Evolutionary conservation across 495 filamentous ascomycete genomes (phyloP).

Genomic region (Podospora australis): DNA sequence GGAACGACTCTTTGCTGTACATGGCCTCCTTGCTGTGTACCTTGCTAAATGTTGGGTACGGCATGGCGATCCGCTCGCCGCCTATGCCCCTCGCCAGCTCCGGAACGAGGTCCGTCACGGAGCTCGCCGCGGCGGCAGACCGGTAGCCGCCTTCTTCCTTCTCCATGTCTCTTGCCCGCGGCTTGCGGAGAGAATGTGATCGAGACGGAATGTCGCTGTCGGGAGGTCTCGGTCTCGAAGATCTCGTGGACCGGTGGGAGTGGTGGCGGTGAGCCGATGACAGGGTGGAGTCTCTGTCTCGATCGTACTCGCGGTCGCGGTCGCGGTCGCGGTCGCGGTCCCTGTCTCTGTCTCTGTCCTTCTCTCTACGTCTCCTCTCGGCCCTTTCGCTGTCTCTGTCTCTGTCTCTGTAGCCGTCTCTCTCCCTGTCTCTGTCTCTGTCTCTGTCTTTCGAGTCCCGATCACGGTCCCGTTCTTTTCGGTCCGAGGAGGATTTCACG

Average conservation of each 20-base stretch:
- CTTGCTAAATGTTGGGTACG: slow-evolving; percentile 85
- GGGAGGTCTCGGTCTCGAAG: slow-evolving; percentile 30
- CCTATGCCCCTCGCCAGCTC: slow-evolving; percentile 40
- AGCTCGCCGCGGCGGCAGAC: slow-evolving; percentile 23
- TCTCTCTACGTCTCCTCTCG: slow-evolving; percentile 13
- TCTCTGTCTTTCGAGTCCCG: no score
- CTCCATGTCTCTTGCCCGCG: slow-evolving; percentile 36
- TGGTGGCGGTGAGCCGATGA: slow-evolving; percentile 11
- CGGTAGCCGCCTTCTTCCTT: slow-evolving; percentile 23
- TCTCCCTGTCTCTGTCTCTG: slow-evolving; percentile 24
- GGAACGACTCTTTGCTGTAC: slow-evolving; percentile 53
- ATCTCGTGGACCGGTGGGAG: slow-evolving; percentile 28
- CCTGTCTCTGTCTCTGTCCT: slow-evolving; percentile 5
- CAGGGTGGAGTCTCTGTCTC: slow-evolving; percentile 20
- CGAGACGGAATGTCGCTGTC: slow-evolving; percentile 31
- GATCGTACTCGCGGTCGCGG: slow-evolving; percentile 14
- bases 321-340: slow-evolving; percentile 20
- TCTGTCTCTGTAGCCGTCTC: slow-evolving; percentile 19
- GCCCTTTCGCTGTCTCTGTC: slow-evolving; percentile 21
- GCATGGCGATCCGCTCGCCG: slow-evolving; percentile 51
- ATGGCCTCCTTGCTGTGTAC: slow-evolving; percentile 81
- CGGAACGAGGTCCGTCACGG: slow-evolving; percentile 44
- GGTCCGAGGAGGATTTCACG: slow-evolving; percentile 25
- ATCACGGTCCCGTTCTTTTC: slow-evolving; percentile 26
- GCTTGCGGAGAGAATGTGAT: slow-evolving; percentile 33